phyloP scores from a whole-genome alignment of 1,139 yeast species.

The Blastobotrys capitulatus region DNA sequence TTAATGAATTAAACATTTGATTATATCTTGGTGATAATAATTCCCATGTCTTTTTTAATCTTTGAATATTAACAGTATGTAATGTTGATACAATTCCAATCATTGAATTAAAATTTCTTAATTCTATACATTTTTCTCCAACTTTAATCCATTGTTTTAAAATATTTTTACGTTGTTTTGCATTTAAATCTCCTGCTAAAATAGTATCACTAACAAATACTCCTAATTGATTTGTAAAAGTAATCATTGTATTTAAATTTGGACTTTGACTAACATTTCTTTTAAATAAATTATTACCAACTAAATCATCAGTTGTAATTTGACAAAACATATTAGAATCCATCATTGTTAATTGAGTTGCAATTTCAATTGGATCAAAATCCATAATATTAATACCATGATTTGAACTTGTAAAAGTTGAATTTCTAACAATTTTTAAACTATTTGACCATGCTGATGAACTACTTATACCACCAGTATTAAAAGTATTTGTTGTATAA shows the following conservation, averaged over 20 bases:
- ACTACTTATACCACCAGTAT: neutral
- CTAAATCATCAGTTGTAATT: constrained; percentile 64
- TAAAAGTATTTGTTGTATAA: constrained; percentile 8
- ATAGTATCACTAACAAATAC: constrained; percentile 81
- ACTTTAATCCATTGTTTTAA: constrained; percentile 80
- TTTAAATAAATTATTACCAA: constrained; percentile 67
- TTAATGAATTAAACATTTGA: constrained; percentile 59
- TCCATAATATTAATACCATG: constrained; percentile 42
- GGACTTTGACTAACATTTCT: constrained; percentile 58
- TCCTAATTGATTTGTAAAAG: constrained; percentile 73
- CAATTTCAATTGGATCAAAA: constrained; percentile 73
- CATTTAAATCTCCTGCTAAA: constrained; percentile 34
- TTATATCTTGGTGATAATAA: constrained; percentile 56
- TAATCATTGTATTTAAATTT: constrained; percentile 62
- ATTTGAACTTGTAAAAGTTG: constrained; percentile 8
- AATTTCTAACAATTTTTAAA: constrained; percentile 17
- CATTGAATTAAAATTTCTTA: constrained; percentile 77
- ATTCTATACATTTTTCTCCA: constrained; percentile 72
- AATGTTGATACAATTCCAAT: constrained; percentile 85
- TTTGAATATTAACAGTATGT: constrained; percentile 72
- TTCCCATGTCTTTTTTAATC: constrained; percentile 67
- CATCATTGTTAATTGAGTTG: constrained; percentile 76
- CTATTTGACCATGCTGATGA: constrained; percentile 18
- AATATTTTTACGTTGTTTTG: constrained; percentile 50
- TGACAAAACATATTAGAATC: constrained; percentile 68